Base-by-base conservation (phyloP, 495 filamentous ascomycete species). In the Aspergillus nidulans region DNA sequence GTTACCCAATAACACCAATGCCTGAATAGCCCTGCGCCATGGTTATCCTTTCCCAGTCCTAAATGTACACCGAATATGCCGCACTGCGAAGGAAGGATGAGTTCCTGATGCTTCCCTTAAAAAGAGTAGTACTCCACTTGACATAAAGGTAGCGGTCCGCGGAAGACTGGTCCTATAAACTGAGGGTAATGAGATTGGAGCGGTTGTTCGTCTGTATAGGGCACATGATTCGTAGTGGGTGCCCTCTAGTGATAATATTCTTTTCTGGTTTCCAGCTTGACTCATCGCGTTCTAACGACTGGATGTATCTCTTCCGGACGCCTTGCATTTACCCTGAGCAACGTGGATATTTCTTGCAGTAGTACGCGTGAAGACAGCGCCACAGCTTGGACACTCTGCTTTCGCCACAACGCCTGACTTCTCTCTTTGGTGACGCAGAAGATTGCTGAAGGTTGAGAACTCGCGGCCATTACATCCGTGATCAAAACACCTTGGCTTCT, bases 381-480 rank as follows among this genome's bases (percentile, higher is more conserved):
- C 89, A 63, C 91, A 96, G 53, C 89, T 83, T 15, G 89, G 90
- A 59, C 91, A 96, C 39, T 84, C 84, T 13, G 90, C 89, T 68
- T 95, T 95, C 9, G 87, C 75, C 32, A 92, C 90, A 16, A 88
- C 89, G 8, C 91, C 91, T 1, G 89, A 92, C 66, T 94, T 95
- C 67, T 96, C 91, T n/a, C 91, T 82, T 65, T 96, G 91, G 64
- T 96, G 91, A 34, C 91, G 81, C 5, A 96, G 77, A 0, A 96
- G 81, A 67, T 96, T 96, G 83, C 90, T 95, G 66, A 96, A 96
- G 12, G 91, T 96, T 1, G 90, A 95, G 66, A 96, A 96, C 61
- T 94, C 87, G 15, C 91, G 85, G 24, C 91, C 91, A 63, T 95
- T 95, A 78, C 91, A 96, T 8, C 91, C 91, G 60, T 96, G 91